phyloP scores from a whole-genome alignment of 2,329 filamentous ascomycete species.

The Annulohypoxylon truncatum region DNA sequence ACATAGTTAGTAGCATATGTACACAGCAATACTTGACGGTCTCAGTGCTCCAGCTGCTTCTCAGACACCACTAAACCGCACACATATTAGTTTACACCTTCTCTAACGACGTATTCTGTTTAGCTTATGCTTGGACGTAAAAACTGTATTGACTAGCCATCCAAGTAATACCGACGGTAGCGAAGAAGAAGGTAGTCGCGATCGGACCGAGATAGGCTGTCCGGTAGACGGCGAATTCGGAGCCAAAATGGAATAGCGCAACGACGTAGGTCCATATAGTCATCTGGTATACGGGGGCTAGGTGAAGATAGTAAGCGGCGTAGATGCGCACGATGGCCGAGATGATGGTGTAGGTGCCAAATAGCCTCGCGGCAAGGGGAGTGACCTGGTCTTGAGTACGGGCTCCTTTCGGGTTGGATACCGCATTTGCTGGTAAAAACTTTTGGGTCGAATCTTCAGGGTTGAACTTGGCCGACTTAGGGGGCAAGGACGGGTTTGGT shows the following conservation, averaged over 20 bases:
- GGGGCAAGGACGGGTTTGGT: conserved; percentile 59
- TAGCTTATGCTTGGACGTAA: conserved; percentile 66
- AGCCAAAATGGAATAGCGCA: conserved; percentile 80
- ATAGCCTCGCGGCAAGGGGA: conserved; percentile 80
- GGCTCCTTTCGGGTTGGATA: conserved; percentile 58
- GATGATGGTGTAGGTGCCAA: conserved; percentile 89
- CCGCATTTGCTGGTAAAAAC: conserved; percentile 58
- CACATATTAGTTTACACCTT: neutral
- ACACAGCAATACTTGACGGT: neutral
- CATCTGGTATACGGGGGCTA: conserved; percentile 80
- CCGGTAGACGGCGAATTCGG: conserved; percentile 83
- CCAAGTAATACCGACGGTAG: conserved; percentile 66
- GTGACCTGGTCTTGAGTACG: conserved; percentile 71
- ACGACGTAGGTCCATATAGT: conserved; percentile 84
- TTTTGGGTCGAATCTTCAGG: conserved; percentile 66
- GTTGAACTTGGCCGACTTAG: conserved; percentile 57
- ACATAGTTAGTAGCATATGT: conserved; percentile 24
- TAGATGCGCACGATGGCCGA: conserved; percentile 82
- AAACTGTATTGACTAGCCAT: conserved; percentile 74
- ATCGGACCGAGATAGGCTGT: conserved; percentile 75
- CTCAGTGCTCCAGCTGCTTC: neutral
- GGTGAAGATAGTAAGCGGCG: conserved; percentile 82
- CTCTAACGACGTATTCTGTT: neutral
- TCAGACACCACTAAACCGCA: neutral
- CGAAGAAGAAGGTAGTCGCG: conserved; percentile 65